Evolutionary conservation across 257 asterid genomes (phyloP), one percentile per base, ranked within the genome.

Genomic region (Penstemon eatonii): DNA sequence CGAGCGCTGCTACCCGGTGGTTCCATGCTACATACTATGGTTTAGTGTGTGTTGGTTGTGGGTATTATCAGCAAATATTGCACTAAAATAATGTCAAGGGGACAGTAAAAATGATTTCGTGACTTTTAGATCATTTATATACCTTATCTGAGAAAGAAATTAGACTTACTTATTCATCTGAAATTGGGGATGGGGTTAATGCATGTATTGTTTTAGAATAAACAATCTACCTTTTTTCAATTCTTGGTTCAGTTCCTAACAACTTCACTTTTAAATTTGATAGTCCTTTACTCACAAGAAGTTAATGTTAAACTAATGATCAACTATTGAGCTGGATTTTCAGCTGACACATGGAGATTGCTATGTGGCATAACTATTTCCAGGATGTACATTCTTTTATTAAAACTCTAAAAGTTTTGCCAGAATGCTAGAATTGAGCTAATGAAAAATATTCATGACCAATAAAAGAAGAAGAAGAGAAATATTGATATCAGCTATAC

Each of bases 41-140:
- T 25, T 25, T 25, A 25, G 33, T 25, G 33, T 25, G 13, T 38
- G 52, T 13, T 70, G 44, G 37, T 60, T 40, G 7, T 45, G 13
- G 41, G 47, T 43, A 55, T 53, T 49, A 2, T 56, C 46, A 10
- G 56, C 39, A 69, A 6, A 44, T 40, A n/a, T 57, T 59, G 40
- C 47, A 52, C 63, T 18, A 70, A 41, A 12, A 5, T 11, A 0
- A 61, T 7, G 8, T 4, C 69, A 38, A 15, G 25, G 33, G 8
- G 42, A 41, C 52, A 15, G 37, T 52, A 3, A 19, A 15, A 52
- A 36, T 11, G 43, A 5, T 7, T 15, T 66, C 25, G 33, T 25
- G 33, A 25, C 60, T 66, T 39, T 41, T 41, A 65, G 37, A n/a
- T 18, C 66, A 45, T 62, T 56, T 52, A 39, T 55, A 72, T 4